Percentiles rank a stretch among this genome's conserved stretches.
Conservation (phyloP, 345 rosid species). For the Hibiscus syriacus region DNA sequence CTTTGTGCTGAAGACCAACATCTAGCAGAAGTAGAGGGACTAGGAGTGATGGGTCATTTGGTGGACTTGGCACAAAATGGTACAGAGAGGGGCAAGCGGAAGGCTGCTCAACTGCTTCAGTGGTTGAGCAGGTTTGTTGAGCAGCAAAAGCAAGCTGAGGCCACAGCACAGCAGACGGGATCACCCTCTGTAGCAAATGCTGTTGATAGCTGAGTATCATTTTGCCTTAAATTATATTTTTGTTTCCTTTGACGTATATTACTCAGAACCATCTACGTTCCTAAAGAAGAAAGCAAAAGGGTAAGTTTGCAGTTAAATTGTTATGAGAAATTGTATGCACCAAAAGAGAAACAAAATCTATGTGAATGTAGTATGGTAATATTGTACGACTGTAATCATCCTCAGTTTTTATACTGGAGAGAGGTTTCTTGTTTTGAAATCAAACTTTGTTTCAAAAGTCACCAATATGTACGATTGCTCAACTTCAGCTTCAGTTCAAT, state of each 20-base stretch:
- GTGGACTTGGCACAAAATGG: conserved; percentile 78
- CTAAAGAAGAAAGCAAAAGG: neutral
- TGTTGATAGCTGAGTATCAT: conserved; percentile 36
- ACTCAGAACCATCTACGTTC: conserved; percentile 6
- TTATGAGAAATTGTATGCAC: too few species aligned
- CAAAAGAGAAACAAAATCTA: neutral
- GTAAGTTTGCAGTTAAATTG: too few species aligned
- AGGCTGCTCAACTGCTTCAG: conserved; percentile 84
- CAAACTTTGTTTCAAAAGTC: too few species aligned
- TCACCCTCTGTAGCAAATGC: conserved; percentile 19
- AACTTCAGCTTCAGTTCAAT: too few species aligned
- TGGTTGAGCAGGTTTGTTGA: conserved; percentile 65
- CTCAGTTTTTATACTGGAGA: conserved; percentile 44
- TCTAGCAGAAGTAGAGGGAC: conserved; percentile 66
- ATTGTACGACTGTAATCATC: conserved; percentile 31
- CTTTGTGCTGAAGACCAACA: conserved; percentile 75
- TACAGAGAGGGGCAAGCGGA: conserved; percentile 88
- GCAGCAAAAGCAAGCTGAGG: conserved; percentile 48
- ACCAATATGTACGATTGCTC: too few species aligned
- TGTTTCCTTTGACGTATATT: conserved; percentile 8
- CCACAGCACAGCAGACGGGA: too few species aligned
- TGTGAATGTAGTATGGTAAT: conserved; percentile 20
- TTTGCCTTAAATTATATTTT: conserved; percentile 1
- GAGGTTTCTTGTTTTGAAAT: conserved; percentile 31
- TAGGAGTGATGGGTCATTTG: conserved; percentile 70